Base-by-base conservation (phyloP, 2,329 filamentous ascomycete species). In the Parastagonospora avenae region DNA sequence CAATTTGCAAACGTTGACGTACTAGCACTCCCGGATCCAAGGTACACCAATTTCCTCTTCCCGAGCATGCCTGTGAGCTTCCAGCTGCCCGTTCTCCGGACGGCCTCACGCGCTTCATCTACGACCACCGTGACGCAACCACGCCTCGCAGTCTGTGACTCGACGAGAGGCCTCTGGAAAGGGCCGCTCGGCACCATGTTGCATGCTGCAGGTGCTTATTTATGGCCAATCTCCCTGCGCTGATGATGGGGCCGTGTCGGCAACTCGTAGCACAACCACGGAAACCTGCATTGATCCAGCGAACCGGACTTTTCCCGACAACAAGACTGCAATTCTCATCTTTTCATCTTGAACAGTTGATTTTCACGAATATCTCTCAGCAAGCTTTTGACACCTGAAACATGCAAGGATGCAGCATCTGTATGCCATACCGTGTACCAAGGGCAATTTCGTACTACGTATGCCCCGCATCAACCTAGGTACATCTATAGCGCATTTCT, bases 391-490 rank as follows among this genome's bases (percentile, higher is more conserved):
- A 24, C 19, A 24, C 19, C 5, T 24, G 19, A 24, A 5, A 24
- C 19, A 24, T 24, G 19, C 19, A 24, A 24, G 19, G 19, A 24
- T 24, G 19, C 19, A 24, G 19, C 19, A 24, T 24, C 19, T 24
- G 19, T 5, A 24, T 24, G 19, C 19, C 19, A 5, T 24, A 24
- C 19, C 19, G 19, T 24, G 19, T 24, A 24, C 19, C 19, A 5
- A 24, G 19, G 19, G 19, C 19, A 24, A 24, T 24, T 24, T 24
- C 19, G 15, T 35, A 35, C 32, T 15, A 35, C 47, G 33, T 33
- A 42, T 51, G 51, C 54, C 54, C 55, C 55, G 53, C 58, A 60
- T 44, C 29, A 38, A 24, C 19, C 50, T 53, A 32, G 41, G 41
- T 27, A 40, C 43, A 42, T 48, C 37, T 24, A 50, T 49, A 39